Evolutionary conservation across 2,329 filamentous ascomycete genomes (phyloP), one percentile per base, ranked within the genome.

Genomic region (Aspergillus intermedius): DNA sequence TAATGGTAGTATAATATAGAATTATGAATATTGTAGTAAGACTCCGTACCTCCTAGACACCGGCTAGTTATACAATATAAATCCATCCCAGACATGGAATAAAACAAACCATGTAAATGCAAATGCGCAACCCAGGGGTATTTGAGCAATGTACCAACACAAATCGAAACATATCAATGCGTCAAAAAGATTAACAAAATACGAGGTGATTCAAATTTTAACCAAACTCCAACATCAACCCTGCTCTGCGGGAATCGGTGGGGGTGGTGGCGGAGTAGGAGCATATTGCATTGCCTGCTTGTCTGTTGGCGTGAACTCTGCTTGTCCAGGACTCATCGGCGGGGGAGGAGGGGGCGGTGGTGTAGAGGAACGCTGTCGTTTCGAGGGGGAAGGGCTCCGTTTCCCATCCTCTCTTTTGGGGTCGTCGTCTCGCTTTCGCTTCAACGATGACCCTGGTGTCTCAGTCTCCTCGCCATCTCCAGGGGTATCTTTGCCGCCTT

Each of bases 371-470:
- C 74, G 77, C 19, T 78, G 79, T n/a, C 74, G 73, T 55, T 84
- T 82, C 1, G 73, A 74, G 1, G 79, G 78, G 1, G 77, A 79
- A 35, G 68, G 60, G 34, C 67, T 72, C 1, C 72, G 69, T 13
- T 35, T 46, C 32, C 54, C 57, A 4, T 55, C 54, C 34, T 68
- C 58, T 9, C 62, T 58, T 1, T 58, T 58, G n/a, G 62, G 41
- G 6, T 42, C 60, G 4, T 74, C 74, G 8, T 75, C 72, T 43
- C 84, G 77, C 65, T 88, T 89, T 8, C 86, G 79, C 65, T 89
- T 88, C 44, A 79, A 23, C 6, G n/a, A 53, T 37, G 15, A 23
- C 32, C 9, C 49, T 40, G 42, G 23, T 28, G 19, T 35, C 12
- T 49, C 48, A 17, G 30, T 21, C 41, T 44, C 46, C 12, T 44